A percentile compares a stretch with the other conserved stretches of the same genome.
These are phyloP conservation scores for Candida buenavistaensis DNA, from an alignment of 1,139 yeast genomes.

Conservation along the genomic window DNA sequence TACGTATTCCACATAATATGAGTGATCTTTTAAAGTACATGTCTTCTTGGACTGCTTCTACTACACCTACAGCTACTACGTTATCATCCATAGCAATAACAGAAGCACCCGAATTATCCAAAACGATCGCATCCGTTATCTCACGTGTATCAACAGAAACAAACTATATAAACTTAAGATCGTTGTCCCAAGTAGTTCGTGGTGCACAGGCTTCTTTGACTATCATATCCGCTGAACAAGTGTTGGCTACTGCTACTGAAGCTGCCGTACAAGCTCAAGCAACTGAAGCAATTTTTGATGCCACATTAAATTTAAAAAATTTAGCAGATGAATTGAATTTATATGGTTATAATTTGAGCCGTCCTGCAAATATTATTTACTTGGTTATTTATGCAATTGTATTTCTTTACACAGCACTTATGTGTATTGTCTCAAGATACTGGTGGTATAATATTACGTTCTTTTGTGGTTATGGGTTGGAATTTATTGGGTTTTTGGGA, in stretches of 20 bases:
- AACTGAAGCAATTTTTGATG: conserved; percentile 30
- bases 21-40: too few species aligned
- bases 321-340: conserved; percentile 24
- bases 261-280: conserved; percentile 26
- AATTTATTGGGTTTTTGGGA: conserved; percentile 71
- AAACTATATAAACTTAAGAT: conserved; percentile 13
- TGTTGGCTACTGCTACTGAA: conserved; percentile 42
- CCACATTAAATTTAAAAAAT: conserved; percentile 28
- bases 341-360: conserved; percentile 30
- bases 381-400: conserved; percentile 21
- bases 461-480: conserved; percentile 60
- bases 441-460: conserved; percentile 76
- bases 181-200: conserved; percentile 26
- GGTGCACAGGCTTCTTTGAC: conserved; percentile 38
- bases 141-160: conserved; percentile 15
- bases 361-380: conserved; percentile 27
- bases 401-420: conserved; percentile 20
- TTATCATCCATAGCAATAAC: conserved; percentile 24
- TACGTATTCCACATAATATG: too few species aligned
- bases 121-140: conserved; percentile 19
- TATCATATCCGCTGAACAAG: conserved; percentile 29
- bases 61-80: conserved; percentile 20
- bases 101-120: conserved; percentile 19
- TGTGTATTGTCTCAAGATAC: conserved; percentile 47
- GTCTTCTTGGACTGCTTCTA: conserved; percentile 23